phyloP scores from a whole-genome alignment of 352 stramenopile species.

The Blastocystis sp. region DNA sequence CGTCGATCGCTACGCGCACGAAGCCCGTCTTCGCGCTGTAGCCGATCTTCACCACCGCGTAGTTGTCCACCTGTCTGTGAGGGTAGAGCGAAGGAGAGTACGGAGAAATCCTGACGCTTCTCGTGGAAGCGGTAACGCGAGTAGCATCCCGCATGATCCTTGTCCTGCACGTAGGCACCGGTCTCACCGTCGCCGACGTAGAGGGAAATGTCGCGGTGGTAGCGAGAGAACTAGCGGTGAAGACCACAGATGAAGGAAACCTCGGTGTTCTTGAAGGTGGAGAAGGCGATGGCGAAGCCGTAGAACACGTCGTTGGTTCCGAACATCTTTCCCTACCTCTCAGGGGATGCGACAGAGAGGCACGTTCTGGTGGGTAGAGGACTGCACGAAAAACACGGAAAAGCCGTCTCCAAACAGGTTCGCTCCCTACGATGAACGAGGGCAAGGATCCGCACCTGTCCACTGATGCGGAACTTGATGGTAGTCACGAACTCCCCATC shows the following conservation, averaged over 20 bases:
- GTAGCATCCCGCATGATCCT: conserved; percentile 68
- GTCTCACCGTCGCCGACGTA: conserved; percentile 65
- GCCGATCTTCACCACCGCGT: conserved; percentile 65
- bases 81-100: conserved; percentile 1
- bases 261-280: conserved; percentile 78
- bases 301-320: conserved; percentile 72
- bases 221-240: conserved; percentile 63
- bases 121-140: conserved; percentile 72
- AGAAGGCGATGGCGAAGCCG: conserved; percentile 76
- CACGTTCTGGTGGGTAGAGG: conserved; percentile 27
- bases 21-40: conserved; percentile 60
- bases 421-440: conserved; percentile 69
- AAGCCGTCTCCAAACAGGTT: conserved; percentile 77
- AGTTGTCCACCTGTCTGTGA: conserved; percentile 65
- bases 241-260: background rate
- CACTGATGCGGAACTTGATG: conserved; percentile 75
- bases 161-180: conserved; percentile 49
- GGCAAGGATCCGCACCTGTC: conserved; percentile 61
- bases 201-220: conserved; percentile 67
- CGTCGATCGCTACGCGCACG: conserved; percentile 71
- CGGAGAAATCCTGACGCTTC: conserved; percentile 73
- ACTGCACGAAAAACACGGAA: conserved; percentile 74
- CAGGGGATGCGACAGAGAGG: conserved; percentile 15
- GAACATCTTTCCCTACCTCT: conserved; percentile 71
- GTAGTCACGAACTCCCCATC: conserved; percentile 71